These are phyloP conservation scores for Fraxinus greggii DNA, from an alignment of 305 asterid species.

Conservation along the genomic window DNA sequence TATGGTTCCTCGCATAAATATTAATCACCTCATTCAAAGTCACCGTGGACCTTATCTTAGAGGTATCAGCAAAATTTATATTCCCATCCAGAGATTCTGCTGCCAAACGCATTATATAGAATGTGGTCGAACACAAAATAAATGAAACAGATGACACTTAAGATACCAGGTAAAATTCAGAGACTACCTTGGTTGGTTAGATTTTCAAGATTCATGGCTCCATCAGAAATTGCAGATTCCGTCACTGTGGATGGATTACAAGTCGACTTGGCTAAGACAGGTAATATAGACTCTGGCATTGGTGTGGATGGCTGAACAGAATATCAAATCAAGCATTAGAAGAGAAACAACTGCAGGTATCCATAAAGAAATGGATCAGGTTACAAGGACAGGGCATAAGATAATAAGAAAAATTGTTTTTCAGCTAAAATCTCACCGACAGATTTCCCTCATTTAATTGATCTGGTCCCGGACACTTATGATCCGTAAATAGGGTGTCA, in stretches of 20 bases:
- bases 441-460: slow-evolving; percentile 29
- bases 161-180: background rate
- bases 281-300: slow-evolving; percentile 19
- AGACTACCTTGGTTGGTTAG: slow-evolving; percentile 29
- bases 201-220: slow-evolving; percentile 20
- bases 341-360: slow-evolving; percentile 4
- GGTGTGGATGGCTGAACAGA: slow-evolving; percentile 34
- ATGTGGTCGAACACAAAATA: slow-evolving; percentile 9
- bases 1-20: background rate
- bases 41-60: slow-evolving; percentile 23
- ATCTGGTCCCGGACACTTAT: slow-evolving; percentile 55
- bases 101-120: slow-evolving; percentile 8
- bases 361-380: slow-evolving; percentile 1
- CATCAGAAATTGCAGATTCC: slow-evolving; percentile 31
- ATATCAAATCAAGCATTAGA: slow-evolving; percentile 17
- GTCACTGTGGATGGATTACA: slow-evolving; percentile 27
- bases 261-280: slow-evolving; percentile 21
- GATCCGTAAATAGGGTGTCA: slow-evolving; percentile 62
- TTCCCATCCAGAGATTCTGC: slow-evolving; percentile 29
- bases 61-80: slow-evolving; percentile 22
- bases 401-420: background rate
- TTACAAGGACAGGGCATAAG: slow-evolving; percentile 1
- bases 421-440: slow-evolving; percentile 30
- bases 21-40: slow-evolving; percentile 49
- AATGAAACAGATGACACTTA: background rate